These are phyloP conservation scores for Colletotrichum liriopes DNA, from an alignment of 2,329 filamentous ascomycete genomes.

Conservation along the genomic window DNA sequence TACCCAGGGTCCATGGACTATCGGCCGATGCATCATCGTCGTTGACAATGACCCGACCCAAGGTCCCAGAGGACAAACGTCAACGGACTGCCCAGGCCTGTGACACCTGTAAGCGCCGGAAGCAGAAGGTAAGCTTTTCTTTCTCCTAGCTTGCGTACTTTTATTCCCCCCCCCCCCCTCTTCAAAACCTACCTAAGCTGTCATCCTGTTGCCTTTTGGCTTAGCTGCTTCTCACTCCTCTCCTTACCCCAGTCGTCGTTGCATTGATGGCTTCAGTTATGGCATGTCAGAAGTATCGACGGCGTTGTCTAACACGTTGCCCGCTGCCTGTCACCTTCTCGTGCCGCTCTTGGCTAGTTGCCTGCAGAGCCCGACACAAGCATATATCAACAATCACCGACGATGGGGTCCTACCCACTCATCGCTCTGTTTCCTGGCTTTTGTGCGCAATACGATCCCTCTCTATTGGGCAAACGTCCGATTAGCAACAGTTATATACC, in stretches of 20 bases:
- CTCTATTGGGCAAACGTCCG: neutral
- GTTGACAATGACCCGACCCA: slow-evolving; percentile 65
- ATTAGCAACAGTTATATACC: neutral
- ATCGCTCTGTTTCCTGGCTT: slow-evolving; percentile 10
- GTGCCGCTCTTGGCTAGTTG: slow-evolving; percentile 28
- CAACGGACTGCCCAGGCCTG: slow-evolving; percentile 76
- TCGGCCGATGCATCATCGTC: slow-evolving; percentile 44
- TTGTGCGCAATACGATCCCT: neutral
- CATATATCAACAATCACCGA: slow-evolving; percentile 18
- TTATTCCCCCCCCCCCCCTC: slow-evolving; percentile 5
- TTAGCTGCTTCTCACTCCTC: slow-evolving; percentile 2
- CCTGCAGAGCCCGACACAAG: slow-evolving; percentile 3
- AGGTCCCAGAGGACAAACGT: slow-evolving; percentile 72
- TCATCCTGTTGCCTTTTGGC: neutral
- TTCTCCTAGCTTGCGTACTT: slow-evolving; percentile 3
- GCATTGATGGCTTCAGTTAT: neutral
- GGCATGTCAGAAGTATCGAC: neutral
- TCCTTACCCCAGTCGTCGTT: neutral
- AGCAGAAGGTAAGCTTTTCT: slow-evolving; percentile 73
- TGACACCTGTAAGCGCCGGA: slow-evolving; percentile 75
- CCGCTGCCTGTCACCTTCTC: slow-evolving; percentile 5
- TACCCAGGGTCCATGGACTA: slow-evolving; percentile 31
- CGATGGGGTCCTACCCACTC: slow-evolving; percentile 5
- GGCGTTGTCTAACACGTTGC: slow-evolving; percentile 9
- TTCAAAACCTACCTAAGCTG: neutral